Evolutionary conservation across 305 asterid genomes (phyloP).

Genomic region (Plantago lanceolata): DNA sequence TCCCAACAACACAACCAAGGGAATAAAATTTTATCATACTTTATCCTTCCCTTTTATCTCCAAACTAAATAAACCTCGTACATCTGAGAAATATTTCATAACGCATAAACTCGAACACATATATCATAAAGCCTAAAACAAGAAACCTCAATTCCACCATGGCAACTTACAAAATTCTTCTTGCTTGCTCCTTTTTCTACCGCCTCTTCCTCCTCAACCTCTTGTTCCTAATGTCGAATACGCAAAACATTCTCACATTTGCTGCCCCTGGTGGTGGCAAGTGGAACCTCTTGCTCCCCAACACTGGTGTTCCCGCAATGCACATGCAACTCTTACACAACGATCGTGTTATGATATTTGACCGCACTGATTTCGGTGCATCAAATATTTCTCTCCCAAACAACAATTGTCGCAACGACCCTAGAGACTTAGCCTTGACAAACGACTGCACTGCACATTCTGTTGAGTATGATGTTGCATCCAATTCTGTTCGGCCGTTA

Average conservation of each 20-base stretch:
- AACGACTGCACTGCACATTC: conserved; percentile 51
- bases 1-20: no score
- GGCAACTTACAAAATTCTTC: background rate
- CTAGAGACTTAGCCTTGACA: conserved; percentile 13
- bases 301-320: conserved; percentile 52
- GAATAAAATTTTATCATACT: no score
- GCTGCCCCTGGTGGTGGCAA: conserved; percentile 29
- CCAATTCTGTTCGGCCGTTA: conserved; percentile 34
- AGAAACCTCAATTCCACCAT: no score
- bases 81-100: no score
- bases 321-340: conserved; percentile 63
- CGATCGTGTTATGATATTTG: conserved; percentile 45
- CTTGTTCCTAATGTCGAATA: background rate
- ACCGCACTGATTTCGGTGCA: conserved; percentile 44
- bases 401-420: conserved; percentile 30
- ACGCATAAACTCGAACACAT: no score
- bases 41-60: no score
- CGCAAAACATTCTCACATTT: background rate
- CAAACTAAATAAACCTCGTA: no score
- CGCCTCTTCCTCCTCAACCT: background rate
- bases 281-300: conserved; percentile 34
- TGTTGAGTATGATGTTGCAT: conserved; percentile 29
- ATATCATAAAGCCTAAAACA: no score
- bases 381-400: conserved; percentile 48
- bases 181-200: background rate